Conservation (phyloP, 75 land plant genomes). For the Larix kaempferi region DNA sequence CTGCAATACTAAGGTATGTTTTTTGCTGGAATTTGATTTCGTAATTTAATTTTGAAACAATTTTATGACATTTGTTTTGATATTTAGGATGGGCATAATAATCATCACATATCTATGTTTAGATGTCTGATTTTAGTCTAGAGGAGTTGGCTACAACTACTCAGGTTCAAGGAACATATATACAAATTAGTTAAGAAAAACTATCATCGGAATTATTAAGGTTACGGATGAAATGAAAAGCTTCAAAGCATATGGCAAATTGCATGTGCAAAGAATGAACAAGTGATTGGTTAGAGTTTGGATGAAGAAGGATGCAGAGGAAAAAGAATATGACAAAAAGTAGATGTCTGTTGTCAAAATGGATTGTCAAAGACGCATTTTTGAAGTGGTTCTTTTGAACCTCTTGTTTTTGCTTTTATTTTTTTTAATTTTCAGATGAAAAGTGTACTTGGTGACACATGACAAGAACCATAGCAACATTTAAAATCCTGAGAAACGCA, state of each 20-base stretch:
- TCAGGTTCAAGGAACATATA: conserved; percentile 48
- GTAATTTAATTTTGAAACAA: background rate
- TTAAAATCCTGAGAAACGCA: no score
- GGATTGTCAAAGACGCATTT: no score
- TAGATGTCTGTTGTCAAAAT: background rate
- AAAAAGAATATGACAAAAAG: conserved; percentile 39
- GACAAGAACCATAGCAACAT: no score
- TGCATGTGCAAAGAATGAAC: conserved; percentile 36
- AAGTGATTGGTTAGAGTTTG: conserved; percentile 26
- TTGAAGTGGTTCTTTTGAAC: no score
- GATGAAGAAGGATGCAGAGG: conserved; percentile 26
- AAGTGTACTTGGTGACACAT: no score
- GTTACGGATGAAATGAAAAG: conserved; percentile 41
- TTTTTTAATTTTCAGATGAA: no score
- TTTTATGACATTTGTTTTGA: no score
- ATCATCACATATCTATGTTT: background rate
- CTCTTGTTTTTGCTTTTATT: no score
- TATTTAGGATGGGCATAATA: no score
- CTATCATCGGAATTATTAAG: conserved; percentile 28
- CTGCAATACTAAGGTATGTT: conserved; percentile 27
- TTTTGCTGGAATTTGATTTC: background rate
- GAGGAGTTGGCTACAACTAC: conserved; percentile 66
- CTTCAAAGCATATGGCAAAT: conserved; percentile 29
- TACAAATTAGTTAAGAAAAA: conserved; percentile 53
- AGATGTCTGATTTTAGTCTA: conserved; percentile 59